A percentile compares a stretch with the other conserved stretches of the same genome.
These are phyloP conservation scores for Arabidopsis thaliana DNA, from an alignment of 345 rosid species.

Conservation along the genomic window DNA sequence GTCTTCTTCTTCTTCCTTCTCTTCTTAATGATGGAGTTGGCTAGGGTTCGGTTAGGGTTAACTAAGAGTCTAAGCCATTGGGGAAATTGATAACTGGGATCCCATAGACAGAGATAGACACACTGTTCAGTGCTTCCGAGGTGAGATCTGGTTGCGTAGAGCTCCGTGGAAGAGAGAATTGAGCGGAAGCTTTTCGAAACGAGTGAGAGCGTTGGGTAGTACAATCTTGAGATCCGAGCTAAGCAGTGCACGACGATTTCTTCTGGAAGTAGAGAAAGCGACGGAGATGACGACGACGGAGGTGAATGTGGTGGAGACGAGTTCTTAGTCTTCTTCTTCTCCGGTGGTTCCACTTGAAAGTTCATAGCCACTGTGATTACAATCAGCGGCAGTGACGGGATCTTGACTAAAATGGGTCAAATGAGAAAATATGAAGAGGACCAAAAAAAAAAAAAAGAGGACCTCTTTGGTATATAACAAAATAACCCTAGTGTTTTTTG, in stretches of 20 bases:
- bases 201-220: neutral
- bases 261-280: conserved; percentile 6
- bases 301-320: neutral
- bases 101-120: too few species aligned
- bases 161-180: conserved; percentile 3
- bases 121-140: neutral
- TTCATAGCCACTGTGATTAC: neutral
- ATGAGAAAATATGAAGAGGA: neutral
- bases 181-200: conserved; percentile 6
- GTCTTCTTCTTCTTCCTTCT: neutral
- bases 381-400: too few species aligned
- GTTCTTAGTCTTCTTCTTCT: neutral
- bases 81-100: too few species aligned
- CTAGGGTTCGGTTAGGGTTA: too few species aligned
- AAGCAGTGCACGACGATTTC: neutral
- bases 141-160: neutral
- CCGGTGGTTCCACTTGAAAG: conserved; percentile 2
- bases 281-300: neutral
- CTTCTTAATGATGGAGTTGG: neutral
- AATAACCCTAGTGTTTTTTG: too few species aligned
- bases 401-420: too few species aligned
- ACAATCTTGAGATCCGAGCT: neutral
- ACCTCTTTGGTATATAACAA: too few species aligned
- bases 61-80: too few species aligned
- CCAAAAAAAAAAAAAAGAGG: too few species aligned